Evolutionary conservation across 2,329 filamentous ascomycete genomes (phyloP), one percentile per base, ranked within the genome.

Genomic region (Alternaria tenuissima): DNA sequence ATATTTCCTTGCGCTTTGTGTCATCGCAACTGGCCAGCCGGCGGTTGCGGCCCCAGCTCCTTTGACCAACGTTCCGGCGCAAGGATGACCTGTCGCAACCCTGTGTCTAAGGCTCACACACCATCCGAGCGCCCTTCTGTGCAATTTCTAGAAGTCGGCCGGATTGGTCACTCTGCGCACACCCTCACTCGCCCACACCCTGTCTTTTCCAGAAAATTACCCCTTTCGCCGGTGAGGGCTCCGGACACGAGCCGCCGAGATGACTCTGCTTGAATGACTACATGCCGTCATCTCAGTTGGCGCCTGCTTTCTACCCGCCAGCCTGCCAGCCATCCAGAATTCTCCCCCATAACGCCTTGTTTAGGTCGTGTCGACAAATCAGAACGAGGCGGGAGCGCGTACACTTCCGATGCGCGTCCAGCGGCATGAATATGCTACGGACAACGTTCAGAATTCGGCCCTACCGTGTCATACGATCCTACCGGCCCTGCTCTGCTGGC

Each of bases 171-270:
- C 57, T n/a, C 61, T 67, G 61, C 70, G 62, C 61, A 62, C 71
- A 66, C 67, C 67, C 55, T 67, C 66, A 70, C 66, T 69, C 69
- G 61, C 65, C 63, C 59, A 66, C 66, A 71, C 64, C 65, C 71
- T 71, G 69, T 67, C 67, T 70, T 73, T 79, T 78, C 76, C 66
- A 73, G 76, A 79, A 78, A 65, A 70, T 67, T 77, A 61, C 75
- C 70, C 73, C 75, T 75, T 76, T 75, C 62, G 67, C 68, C 64
- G 61, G 54, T 49, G 38, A 48, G 56, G 46, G 57, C 57, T 55
- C 49, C 56, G 44, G 54, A 59, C 62, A 54, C 63, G 62, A 68
- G 55, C 53, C 58, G 24, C 64, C 60, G 65, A 65, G 62, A 67
- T 66, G 59, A 69, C 57, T 52, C 54, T 64, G 56, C 52, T 56